phyloP scores from a whole-genome alignment of 2,329 filamentous ascomycete species.

The Stagonosporopsis cucurbitacearum region DNA sequence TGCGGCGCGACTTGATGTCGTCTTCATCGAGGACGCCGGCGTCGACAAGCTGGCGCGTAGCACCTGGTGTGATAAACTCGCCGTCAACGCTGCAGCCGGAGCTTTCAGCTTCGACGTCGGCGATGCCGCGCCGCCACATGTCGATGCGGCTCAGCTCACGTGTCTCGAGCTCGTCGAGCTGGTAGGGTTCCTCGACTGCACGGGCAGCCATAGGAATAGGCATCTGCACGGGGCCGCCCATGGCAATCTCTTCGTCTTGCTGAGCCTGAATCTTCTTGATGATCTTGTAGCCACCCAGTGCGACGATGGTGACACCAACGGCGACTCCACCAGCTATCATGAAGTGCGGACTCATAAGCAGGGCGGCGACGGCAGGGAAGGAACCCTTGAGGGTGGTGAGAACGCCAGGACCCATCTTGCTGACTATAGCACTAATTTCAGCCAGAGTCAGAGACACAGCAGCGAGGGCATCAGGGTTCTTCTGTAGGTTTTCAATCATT shows the following conservation, averaged over 20 bases:
- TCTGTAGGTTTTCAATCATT: slow-evolving; percentile 80
- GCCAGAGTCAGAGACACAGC: slow-evolving; percentile 92
- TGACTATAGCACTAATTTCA: slow-evolving; percentile 82
- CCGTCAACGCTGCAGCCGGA: slow-evolving; percentile 68
- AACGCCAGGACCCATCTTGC: slow-evolving; percentile 84
- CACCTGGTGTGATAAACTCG: slow-evolving; percentile 68
- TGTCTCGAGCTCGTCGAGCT: slow-evolving; percentile 64
- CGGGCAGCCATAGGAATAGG: slow-evolving; percentile 24
- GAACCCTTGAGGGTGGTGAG: slow-evolving; percentile 76
- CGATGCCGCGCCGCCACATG: slow-evolving; percentile 68
- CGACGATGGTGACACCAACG: slow-evolving; percentile 91
- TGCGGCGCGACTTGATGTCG: slow-evolving; percentile 52
- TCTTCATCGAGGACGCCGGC: slow-evolving; percentile 57
- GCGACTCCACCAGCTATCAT: slow-evolving; percentile 89
- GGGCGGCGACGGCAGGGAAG: slow-evolving; percentile 83
- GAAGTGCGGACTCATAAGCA: slow-evolving; percentile 91
- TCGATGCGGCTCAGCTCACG: slow-evolving; percentile 65
- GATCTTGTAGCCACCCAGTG: slow-evolving; percentile 96
- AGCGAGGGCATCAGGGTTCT: slow-evolving; percentile 88
- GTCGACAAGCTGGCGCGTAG: slow-evolving; percentile 54
- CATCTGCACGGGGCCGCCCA: slow-evolving; percentile 21
- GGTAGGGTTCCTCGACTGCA: slow-evolving; percentile 34
- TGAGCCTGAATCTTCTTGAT: slow-evolving; percentile 77
- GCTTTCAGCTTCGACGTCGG: slow-evolving; percentile 61
- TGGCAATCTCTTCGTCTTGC: slow-evolving; percentile 42